Evolutionary conservation across 371 early-diverging fungal species (phyloP), one percentile per base, ranked within the genome.

Genomic region (Basidiobolus meristosporus): DNA sequence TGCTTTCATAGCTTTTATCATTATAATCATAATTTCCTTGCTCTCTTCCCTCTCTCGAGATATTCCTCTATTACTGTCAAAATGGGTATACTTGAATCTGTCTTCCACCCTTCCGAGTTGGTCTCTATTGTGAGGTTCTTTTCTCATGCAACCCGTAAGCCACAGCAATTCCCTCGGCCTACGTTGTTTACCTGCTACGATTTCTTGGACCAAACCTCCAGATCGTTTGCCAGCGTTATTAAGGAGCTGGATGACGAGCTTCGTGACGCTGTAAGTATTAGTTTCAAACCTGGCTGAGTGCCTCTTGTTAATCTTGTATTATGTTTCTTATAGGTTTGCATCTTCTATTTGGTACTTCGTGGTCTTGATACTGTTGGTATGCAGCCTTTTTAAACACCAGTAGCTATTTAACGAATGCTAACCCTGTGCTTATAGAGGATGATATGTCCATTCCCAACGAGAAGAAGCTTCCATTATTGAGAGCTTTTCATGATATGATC

Each of bases 181-280:
- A 26, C 26, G 3, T 26, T 26, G 26, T 65, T 63, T 39, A 60
- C 73, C 41, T 88, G 90, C 65, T 93, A 91, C 65, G 65, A 86
- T 51, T 82, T 77, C 54, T 65, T 97, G 44, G 79, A 82, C 58
- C 57, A 68, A 60, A 93, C 95, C 26, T 91, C 91, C 19, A 77
- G 98, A 38, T 91, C 92, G 41, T 97, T 97, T 57, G 81, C 92
- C 16, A 75, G 85, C 22, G 98, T 97, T 42, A 92, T 93, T 60
- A 82, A 82, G 53, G 86, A 83, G 44, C 68, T 96, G 34, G 77
- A 90, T 57, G 78, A 73, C 35, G 83, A 82, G 46, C 69, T 96
- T 20, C 72, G 82, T 47, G 82, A 86, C 45, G 75, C 70, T 32
- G 76, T 83, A 67, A 61, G 63, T 47, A 1, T n/a, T 17, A n/a